Conservation (phyloP, 73 alveolate species). For the Paramecium pentaurelia region DNA sequence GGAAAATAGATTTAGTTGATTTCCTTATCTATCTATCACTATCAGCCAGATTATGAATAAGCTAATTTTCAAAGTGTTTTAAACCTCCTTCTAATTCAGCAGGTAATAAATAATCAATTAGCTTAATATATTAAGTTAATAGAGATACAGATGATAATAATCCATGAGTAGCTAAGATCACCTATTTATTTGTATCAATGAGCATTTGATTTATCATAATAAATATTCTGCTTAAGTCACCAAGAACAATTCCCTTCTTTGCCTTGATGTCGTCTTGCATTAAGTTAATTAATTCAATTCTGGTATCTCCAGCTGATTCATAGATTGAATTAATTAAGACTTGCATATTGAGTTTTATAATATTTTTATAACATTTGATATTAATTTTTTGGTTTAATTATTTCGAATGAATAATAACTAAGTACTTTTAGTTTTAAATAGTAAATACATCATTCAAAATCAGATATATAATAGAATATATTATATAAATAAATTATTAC, state of each 20-base stretch:
- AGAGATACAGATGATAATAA: not conserved
- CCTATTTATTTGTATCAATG: not conserved
- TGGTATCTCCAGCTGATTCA: not conserved
- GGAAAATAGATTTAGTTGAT: not conserved
- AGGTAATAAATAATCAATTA: not conserved
- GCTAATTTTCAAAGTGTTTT: not conserved
- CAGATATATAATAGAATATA: too few relatives aligned
- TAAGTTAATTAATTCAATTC: not conserved
- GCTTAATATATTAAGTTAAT: not conserved
- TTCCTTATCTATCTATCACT: slow-evolving; percentile 3
- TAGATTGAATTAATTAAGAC: slow-evolving; percentile 20
- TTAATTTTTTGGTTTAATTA: not conserved
- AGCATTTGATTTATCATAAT: not conserved
- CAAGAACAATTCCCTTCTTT: not conserved
- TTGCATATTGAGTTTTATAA: not conserved
- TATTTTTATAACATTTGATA: not conserved
- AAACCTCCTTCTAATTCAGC: not conserved
- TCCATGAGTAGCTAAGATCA: not conserved
- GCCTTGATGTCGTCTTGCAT: not conserved
- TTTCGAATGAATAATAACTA: not conserved
- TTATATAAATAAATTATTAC: too few relatives aligned
- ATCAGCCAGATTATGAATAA: not conserved
- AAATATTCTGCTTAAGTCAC: slow-evolving; percentile 29
- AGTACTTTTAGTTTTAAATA: not conserved
- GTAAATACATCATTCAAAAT: not conserved